Evolutionary conservation across 2,329 filamentous ascomycete genomes (phyloP).

Genomic region (Malbranchea zuffiana): DNA sequence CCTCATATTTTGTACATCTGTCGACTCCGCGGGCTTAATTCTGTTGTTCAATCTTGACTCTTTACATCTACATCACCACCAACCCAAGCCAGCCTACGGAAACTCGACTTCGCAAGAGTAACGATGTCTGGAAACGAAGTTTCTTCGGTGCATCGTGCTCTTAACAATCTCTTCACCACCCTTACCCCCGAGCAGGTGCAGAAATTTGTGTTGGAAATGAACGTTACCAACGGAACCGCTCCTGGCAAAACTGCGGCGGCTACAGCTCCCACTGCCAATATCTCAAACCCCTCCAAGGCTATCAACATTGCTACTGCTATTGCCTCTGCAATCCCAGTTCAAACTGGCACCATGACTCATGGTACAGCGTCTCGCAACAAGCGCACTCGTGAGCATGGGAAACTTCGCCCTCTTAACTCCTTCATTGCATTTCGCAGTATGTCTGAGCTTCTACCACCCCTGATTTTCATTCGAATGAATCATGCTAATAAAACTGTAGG

Average conservation of each 20-base stretch:
- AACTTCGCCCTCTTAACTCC: conserved; percentile 26
- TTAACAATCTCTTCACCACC: conserved; percentile 20
- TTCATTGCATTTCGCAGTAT: conserved; percentile 32
- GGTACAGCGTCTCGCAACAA: conserved; percentile 15
- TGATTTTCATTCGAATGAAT: not conserved
- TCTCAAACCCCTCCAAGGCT: conserved; percentile 2
- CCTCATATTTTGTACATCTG: not conserved
- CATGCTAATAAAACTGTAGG: conserved; percentile 23
- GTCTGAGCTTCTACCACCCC: too few relatives aligned
- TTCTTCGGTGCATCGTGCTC: conserved; percentile 19
- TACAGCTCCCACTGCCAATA: conserved; percentile 8
- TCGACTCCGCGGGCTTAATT: too few relatives aligned
- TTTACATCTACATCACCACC: not conserved
- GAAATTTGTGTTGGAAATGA: conserved; percentile 15
- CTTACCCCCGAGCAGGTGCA: conserved; percentile 20
- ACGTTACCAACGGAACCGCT: conserved; percentile 7
- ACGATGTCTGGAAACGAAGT: conserved; percentile 15
- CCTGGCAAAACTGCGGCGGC: not conserved
- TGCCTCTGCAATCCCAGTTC: not conserved
- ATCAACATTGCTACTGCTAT: not conserved
- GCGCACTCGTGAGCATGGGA: conserved; percentile 15
- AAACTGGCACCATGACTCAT: conserved; percentile 8
- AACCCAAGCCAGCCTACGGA: too few relatives aligned
- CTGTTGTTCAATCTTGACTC: not conserved
- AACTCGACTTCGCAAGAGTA: not conserved